phyloP scores from a whole-genome alignment of 2,329 filamentous ascomycete genomes.

The Graphilbum sp. region DNA sequence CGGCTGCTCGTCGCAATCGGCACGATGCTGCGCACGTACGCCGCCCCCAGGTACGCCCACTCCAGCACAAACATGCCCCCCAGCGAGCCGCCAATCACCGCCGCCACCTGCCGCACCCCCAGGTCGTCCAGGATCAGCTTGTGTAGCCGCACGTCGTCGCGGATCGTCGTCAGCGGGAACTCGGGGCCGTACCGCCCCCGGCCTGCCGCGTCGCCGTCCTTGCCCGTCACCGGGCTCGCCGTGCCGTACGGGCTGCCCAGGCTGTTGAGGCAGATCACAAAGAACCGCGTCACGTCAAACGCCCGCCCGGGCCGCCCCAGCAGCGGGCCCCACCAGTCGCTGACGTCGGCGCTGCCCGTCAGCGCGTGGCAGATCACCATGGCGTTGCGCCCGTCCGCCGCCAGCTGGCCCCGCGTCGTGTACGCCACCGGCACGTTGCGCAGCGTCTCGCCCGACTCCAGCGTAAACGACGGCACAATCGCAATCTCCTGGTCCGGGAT shows the following conservation, averaged over 20 bases:
- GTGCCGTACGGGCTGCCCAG: conserved; percentile 74
- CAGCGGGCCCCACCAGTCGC: conserved; percentile 78
- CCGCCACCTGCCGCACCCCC: conserved; percentile 61
- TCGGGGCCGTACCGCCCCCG: conserved; percentile 82
- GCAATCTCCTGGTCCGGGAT: conserved; percentile 82
- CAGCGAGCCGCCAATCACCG: conserved; percentile 70
- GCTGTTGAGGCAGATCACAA: conserved; percentile 75
- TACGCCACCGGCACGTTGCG: conserved; percentile 59
- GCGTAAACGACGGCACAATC: conserved; percentile 73
- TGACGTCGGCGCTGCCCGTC: conserved; percentile 70
- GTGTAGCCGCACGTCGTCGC: conserved; percentile 86
- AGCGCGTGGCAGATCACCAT: conserved; percentile 73
- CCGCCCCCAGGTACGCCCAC: conserved; percentile 79
- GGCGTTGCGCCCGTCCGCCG: conserved; percentile 43
- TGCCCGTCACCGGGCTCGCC: conserved; percentile 77
- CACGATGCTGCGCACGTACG: conserved; percentile 66
- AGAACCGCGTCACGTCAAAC: conserved; percentile 72
- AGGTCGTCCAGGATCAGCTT: conserved; percentile 66
- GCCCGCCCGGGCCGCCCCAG: conserved; percentile 62
- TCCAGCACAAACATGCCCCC: conserved; percentile 85
- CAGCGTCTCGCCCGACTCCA: conserved; percentile 80
- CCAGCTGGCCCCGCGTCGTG: conserved; percentile 46
- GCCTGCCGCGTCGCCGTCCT: conserved; percentile 55
- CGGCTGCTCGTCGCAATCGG: conserved; percentile 73
- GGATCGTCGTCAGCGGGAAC: conserved; percentile 86